Base-by-base conservation (phyloP, 352 stramenopile species). In the Phytophthora crassamura region DNA sequence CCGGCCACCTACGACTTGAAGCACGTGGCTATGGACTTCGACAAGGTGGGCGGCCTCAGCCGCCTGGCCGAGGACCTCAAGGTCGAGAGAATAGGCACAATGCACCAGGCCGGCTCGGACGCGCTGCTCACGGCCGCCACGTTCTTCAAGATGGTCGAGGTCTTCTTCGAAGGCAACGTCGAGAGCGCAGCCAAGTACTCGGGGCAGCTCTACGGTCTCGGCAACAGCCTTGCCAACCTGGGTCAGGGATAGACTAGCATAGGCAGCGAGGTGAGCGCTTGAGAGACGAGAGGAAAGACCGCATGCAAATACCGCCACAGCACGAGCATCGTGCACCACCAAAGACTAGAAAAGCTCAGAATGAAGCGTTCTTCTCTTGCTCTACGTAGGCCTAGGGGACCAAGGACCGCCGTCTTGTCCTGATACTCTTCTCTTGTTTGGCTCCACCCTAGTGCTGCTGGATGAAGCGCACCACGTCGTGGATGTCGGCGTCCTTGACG, bases 91-190 rank as follows among this genome's bases (percentile, higher is more conserved):
- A 98, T 99, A 87, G 98, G 98, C 46, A 98, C 91, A 22, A 99
- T 99, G 93, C 98, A 99, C 89, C 98, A 99, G 82, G 98, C 98
- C 47, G 98, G 98, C 49, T 98, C 90, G 22, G 98, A 99, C 74
- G 96, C 91, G 22, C 78, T 99, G 39, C 88, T 99, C 51, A 99
- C 98, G 15, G 91, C 90, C 39, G 86, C 90, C 40, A 95, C 91
- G 20, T 97, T 97, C 67, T 98, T 98, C 77, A 93, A 93, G 74
- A 94, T 96, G 84, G 84, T 94, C 43, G 85, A 96, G 32, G 80
- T 93, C 30, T 94, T 94, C 60, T 96, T 94, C 49, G 82, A 96
- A 55, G 83, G 83, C 64, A 92, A 94, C 42, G 84, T 94, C 40
- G 83, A 91, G 50, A 94, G 92, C 48, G 84, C 85, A 49, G 59